Percentiles rank a stretch among this genome's conserved stretches.
Evolutionary conservation across 805 yeast genomes (phyloP).

Genomic region (Candida namnaoensis): DNA sequence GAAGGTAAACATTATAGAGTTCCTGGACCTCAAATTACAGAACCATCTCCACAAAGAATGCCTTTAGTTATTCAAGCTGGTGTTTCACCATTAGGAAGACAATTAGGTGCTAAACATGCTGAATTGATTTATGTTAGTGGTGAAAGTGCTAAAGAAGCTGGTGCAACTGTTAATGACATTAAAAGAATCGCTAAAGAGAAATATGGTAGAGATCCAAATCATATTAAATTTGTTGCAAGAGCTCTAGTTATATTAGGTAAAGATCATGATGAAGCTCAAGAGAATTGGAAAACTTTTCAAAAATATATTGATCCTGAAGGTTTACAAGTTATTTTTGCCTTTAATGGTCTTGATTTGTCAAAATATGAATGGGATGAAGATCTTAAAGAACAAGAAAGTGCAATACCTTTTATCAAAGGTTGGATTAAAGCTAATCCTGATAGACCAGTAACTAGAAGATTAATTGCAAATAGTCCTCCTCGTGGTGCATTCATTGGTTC

Average conservation of each 20-base stretch:
- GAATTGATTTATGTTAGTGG: slow-evolving; percentile 30
- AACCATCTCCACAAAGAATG: slow-evolving; percentile 32
- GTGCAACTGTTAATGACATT: slow-evolving; percentile 18
- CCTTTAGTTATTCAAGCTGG: slow-evolving; percentile 35
- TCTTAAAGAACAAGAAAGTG: slow-evolving; percentile 20
- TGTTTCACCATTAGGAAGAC: slow-evolving; percentile 27
- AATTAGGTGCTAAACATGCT: slow-evolving; percentile 32
- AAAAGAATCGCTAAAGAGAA: slow-evolving; percentile 21
- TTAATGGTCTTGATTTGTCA: slow-evolving; percentile 28
- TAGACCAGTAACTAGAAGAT: slow-evolving; percentile 3
- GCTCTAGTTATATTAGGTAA: slow-evolving; percentile 24
- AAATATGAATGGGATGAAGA: slow-evolving; percentile 24
- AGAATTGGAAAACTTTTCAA: slow-evolving; percentile 21
- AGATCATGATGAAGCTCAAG: slow-evolving; percentile 29
- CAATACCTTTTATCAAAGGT: slow-evolving; percentile 14
- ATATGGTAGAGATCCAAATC: slow-evolving; percentile 24
- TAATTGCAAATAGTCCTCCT: slow-evolving; percentile 13
- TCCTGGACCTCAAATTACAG: slow-evolving; percentile 29
- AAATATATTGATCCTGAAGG: slow-evolving; percentile 25
- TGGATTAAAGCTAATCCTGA: slow-evolving; percentile 12
- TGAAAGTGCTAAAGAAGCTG: slow-evolving; percentile 21
- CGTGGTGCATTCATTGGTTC: slow-evolving; percentile 15
- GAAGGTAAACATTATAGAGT: slow-evolving; percentile 28
- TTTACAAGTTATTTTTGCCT: slow-evolving; percentile 28
- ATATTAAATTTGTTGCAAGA: slow-evolving; percentile 27